Evolutionary conservation across 148 eudicot species (phyloP).

Genomic region (Vaccinium myrtillus): DNA sequence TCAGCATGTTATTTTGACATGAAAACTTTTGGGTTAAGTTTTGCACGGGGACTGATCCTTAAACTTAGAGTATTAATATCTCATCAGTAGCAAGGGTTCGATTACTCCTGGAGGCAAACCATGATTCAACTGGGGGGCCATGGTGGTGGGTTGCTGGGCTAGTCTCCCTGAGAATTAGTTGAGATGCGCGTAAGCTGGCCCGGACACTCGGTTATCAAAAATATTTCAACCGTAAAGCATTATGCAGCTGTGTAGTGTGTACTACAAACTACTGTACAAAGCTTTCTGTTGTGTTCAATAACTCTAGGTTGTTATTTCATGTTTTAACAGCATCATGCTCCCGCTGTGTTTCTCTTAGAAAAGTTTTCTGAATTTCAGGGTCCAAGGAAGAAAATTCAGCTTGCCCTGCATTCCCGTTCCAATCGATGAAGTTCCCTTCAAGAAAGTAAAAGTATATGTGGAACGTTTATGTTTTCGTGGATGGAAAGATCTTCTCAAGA

Average conservation of each 20-base stretch:
- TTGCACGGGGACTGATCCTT: neutral
- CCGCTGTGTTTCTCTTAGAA: conserved; percentile 2
- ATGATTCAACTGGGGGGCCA: too few relatives aligned
- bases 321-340: neutral
- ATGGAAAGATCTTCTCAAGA: neutral
- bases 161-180: too few relatives aligned
- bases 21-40: conserved; percentile 3
- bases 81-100: neutral
- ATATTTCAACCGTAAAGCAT: neutral
- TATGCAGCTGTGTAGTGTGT: neutral
- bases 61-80: neutral
- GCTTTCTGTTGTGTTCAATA: neutral
- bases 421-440: conserved; percentile 26
- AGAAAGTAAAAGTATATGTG: neutral
- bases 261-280: neutral
- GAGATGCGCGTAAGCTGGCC: too few relatives aligned
- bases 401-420: conserved; percentile 46
- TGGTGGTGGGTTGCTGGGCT: too few relatives aligned
- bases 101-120: too few relatives aligned
- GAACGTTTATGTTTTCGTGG: neutral
- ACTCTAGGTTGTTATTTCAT: neutral
- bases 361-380: conserved; percentile 49
- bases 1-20: neutral
- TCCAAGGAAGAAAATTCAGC: conserved; percentile 84
- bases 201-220: too few relatives aligned